These are phyloP conservation scores for Citrullus amarus DNA, from an alignment of 306 rosid species.

Conservation along the genomic window DNA sequence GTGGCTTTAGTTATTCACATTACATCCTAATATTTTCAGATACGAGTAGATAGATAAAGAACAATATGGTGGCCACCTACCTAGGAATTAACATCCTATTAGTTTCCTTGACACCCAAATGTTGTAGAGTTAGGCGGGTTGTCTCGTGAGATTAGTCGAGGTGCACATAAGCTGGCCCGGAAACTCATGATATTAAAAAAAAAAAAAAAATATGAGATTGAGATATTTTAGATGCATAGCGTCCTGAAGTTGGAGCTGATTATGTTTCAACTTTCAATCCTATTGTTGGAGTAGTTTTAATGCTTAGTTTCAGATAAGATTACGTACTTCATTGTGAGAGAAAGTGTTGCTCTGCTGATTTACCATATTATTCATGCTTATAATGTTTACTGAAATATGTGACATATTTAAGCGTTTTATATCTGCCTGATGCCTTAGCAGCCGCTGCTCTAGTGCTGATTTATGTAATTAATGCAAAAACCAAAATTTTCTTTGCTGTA, in stretches of 20 bases:
- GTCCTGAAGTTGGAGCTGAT: background rate
- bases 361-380: background rate
- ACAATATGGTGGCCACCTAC: background rate
- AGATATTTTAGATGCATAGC: background rate
- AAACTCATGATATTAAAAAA: too few relatives aligned
- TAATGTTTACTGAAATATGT: background rate
- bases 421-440: background rate
- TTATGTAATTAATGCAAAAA: background rate
- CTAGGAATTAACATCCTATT: too few relatives aligned
- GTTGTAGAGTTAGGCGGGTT: too few relatives aligned
- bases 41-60: background rate
- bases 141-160: too few relatives aligned
- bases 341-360: background rate
- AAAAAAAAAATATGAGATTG: background rate
- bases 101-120: too few relatives aligned
- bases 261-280: background rate
- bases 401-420: background rate
- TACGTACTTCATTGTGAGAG: background rate
- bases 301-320: background rate
- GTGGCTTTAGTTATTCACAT: background rate
- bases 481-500: constrained; percentile 21
- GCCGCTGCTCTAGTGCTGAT: background rate
- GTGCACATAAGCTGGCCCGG: too few relatives aligned
- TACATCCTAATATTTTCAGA: background rate
- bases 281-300: background rate